Percentiles rank a stretch among this genome's conserved stretches.
These are phyloP conservation scores for Tremellales sp. DNA, from an alignment of 1,284 basidiomycete genomes.

Conservation along the genomic window DNA sequence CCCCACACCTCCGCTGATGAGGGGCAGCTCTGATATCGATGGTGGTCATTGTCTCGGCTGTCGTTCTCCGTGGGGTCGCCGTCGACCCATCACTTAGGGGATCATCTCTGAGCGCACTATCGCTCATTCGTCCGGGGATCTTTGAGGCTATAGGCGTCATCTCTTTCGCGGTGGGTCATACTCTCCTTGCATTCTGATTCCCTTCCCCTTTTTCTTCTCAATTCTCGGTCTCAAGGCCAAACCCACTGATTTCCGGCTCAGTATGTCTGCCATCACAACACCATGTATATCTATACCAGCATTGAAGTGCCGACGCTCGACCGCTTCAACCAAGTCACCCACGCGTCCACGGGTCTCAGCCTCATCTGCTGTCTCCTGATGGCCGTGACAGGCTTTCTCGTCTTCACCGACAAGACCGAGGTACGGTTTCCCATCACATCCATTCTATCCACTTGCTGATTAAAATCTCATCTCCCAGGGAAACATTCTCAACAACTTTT, in stretches of 20 bases:
- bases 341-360: constrained; percentile 79
- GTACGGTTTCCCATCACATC: constrained; percentile 25
- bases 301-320: constrained; percentile 74
- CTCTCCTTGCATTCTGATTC: not conserved
- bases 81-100: constrained; percentile 78
- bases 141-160: constrained; percentile 94
- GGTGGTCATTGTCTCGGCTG: constrained; percentile 86
- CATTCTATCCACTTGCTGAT: not conserved
- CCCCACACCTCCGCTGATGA: not conserved
- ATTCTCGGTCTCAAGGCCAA: not conserved
- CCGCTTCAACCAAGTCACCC: constrained; percentile 88
- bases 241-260: constrained; percentile 16
- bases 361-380: constrained; percentile 77
- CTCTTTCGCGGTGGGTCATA: constrained; percentile 69
- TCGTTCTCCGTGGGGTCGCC: constrained; percentile 78
- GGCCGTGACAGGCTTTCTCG: constrained; percentile 83
- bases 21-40: constrained; percentile 73
- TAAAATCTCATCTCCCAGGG: constrained; percentile 50
- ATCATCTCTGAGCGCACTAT: constrained; percentile 57
- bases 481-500: constrained; percentile 91
- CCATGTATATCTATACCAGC: constrained; percentile 89
- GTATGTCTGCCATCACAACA: constrained; percentile 85
- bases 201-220: not conserved
- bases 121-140: constrained; percentile 68
- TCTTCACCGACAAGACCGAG: constrained; percentile 90